phyloP scores from a whole-genome alignment of 2,329 filamentous ascomycete species.

The Ploettnerulaceae sp. region DNA sequence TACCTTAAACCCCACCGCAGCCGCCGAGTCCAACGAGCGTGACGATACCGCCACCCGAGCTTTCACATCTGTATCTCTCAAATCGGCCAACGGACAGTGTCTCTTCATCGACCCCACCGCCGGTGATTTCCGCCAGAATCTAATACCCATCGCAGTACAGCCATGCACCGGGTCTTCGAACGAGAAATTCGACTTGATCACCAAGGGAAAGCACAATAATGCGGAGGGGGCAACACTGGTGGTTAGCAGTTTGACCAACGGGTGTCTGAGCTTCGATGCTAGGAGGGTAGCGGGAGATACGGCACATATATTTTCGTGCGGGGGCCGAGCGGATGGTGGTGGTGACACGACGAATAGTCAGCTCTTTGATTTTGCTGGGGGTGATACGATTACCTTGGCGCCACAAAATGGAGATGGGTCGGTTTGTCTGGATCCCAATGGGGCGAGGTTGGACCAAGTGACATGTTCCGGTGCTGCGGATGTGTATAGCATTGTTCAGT shows the following conservation, averaged over 20 bases:
- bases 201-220: constrained; percentile 47
- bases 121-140: constrained; percentile 42
- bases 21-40: constrained; percentile 41
- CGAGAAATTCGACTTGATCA: constrained; percentile 42
- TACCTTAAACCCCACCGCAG: constrained; percentile 45
- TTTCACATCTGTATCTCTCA: constrained; percentile 38
- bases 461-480: constrained; percentile 17
- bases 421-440: constrained; percentile 40
- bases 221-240: constrained; percentile 42
- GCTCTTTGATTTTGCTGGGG: constrained; percentile 44
- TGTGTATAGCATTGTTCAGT: constrained; percentile 7
- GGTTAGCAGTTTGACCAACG: constrained; percentile 52
- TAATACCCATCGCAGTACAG: constrained; percentile 40
- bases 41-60: constrained; percentile 40
- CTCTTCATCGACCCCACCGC: constrained; percentile 42
- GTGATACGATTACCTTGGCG: constrained; percentile 40
- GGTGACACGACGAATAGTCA: constrained; percentile 40
- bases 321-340: constrained; percentile 51
- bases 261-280: constrained; percentile 54
- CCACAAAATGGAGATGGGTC: constrained; percentile 41
- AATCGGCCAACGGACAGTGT: constrained; percentile 39
- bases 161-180: constrained; percentile 37
- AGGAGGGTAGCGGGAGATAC: constrained; percentile 47
- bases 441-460: constrained; percentile 23
- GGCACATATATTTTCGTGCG: constrained; percentile 53